Base-by-base conservation (phyloP, 768 basidiomycete species). In the Leucosporidium scottii region DNA sequence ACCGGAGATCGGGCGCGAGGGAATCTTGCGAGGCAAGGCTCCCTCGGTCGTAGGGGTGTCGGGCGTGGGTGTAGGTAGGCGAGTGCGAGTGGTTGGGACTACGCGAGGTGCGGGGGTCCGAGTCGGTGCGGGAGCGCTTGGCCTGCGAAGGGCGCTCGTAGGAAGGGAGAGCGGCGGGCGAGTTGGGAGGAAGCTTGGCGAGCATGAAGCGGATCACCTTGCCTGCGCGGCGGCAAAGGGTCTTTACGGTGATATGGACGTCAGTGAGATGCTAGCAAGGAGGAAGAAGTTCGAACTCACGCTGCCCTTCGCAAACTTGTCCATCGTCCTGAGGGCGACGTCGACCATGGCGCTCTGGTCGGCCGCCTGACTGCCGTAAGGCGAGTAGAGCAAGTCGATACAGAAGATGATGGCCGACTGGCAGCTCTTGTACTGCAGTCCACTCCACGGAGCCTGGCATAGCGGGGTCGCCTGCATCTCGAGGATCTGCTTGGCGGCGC, bases 341-440 rank as follows among this genome's bases (percentile, higher is more conserved):
- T 49, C 18, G 47, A 60, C 21, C 27, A 27, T 17, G 8, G 17
- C 44, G 12, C 44, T 7, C 27, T 60, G 44, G 18, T 28, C 2
- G 13, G 23, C 6, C 7, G 55, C 62, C 23, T 49, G 21, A 12
- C 34, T 23, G 8, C 23, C 39, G 28, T 15, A 15, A 21, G 27
- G 62, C 30, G 23, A 28, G 55, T 57, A 34, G 39, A 64, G 53
- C 20, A 58, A 47, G 21, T 64, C 55, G 56, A 64, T 31, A 18
- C 8, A 7, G n/a, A 64, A 47, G 23, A 57, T 30, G 21, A 58
- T 39, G 23, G n/a, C 10, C 13, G 44, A 28, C 5, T 8, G 4
- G 47, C 57, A 49, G 25, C 28, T 56, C 56, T 64, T 64, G 56
- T 31, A 64, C 27, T 9, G 12, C 47, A 64, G 48, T 23, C 62